phyloP scores from a whole-genome alignment of 495 filamentous ascomycete genomes.

The Penicillium canescens region DNA sequence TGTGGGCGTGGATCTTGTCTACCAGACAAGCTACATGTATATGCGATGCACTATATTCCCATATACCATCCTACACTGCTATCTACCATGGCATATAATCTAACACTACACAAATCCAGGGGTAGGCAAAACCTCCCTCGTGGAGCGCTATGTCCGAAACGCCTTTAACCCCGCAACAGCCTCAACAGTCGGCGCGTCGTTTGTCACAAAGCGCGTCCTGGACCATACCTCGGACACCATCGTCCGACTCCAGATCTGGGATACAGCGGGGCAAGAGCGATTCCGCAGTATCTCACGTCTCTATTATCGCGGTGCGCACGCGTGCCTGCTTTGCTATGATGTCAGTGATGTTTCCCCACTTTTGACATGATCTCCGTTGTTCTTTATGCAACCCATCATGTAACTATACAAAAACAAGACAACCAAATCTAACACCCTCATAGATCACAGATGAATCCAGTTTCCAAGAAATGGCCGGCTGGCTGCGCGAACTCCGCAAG shows the following conservation, averaged over 20 bases:
- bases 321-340: conserved; percentile 91
- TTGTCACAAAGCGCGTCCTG: conserved; percentile 88
- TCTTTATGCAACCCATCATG: neutral
- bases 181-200: conserved; percentile 90
- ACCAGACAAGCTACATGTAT: too few species aligned
- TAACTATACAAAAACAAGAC: neutral
- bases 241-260: conserved; percentile 89
- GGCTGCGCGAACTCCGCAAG: conserved; percentile 76
- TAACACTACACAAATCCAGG: conserved; percentile 42
- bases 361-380: neutral
- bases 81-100: neutral
- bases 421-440: neutral
- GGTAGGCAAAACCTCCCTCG: conserved; percentile 92
- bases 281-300: conserved; percentile 91
- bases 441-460: conserved; percentile 77
- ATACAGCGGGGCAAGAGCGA: conserved; percentile 92
- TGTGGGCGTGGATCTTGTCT: too few species aligned
- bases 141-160: conserved; percentile 82
- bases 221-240: conserved; percentile 78
- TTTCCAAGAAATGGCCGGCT: conserved; percentile 91
- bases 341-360: conserved; percentile 5
- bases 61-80: neutral
- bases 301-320: conserved; percentile 95
- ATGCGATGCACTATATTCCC: neutral
- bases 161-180: conserved; percentile 69